A percentile compares a stretch with the other conserved stretches of the same genome.
Conservation (phyloP, 2,329 filamentous ascomycete genomes). For the Fusarium foetens region DNA sequence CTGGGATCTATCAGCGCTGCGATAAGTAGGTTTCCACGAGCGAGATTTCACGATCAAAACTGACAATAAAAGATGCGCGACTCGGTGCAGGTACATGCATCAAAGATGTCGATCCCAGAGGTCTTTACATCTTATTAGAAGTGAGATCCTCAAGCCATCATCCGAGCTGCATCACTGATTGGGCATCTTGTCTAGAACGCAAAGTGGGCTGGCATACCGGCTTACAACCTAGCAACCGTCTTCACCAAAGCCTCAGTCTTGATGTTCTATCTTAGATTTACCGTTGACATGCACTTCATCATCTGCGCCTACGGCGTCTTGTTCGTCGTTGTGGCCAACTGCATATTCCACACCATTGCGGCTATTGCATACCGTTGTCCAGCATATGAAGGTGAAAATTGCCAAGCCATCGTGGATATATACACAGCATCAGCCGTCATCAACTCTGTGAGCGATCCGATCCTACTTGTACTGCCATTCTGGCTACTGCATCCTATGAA, state of each 20-base stretch:
- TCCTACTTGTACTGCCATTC: accelerated
- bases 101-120: not conserved
- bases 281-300: not conserved
- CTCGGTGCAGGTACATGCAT: not conserved
- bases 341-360: too few relatives aligned
- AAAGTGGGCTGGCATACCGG: not conserved
- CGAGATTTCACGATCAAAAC: not conserved
- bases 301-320: not conserved
- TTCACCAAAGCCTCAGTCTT: not conserved
- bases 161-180: too few relatives aligned
- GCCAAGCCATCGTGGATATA: not conserved
- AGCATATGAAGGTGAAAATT: not conserved
- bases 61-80: not conserved
- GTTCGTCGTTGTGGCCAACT: not conserved
- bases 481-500: not conserved
- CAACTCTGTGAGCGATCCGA: not conserved
- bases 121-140: not conserved
- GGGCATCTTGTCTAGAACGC: not conserved
- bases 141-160: not conserved
- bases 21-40: not conserved
- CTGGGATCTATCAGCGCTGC: not conserved
- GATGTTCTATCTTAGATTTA: not conserved
- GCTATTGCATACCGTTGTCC: not conserved
- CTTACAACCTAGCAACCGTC: not conserved
- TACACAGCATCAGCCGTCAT: accelerated